Conservation (phyloP, 176 grass and related monocot species). For the Ampelocalamus luodianensis region DNA sequence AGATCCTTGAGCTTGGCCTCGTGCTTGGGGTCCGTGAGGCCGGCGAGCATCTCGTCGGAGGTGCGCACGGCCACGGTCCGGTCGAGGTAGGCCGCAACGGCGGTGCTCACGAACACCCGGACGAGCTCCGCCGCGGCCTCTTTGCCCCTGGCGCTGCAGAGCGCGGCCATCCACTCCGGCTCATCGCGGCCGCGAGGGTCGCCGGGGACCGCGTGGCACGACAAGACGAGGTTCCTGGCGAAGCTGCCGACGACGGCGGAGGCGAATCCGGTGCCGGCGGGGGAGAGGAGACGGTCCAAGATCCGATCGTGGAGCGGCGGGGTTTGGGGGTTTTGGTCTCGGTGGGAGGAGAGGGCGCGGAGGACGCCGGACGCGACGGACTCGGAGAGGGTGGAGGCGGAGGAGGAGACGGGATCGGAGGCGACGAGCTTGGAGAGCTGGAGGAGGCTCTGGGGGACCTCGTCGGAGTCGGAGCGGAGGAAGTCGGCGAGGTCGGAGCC, state of each 20-base stretch:
- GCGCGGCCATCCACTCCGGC: slow-evolving; percentile 60
- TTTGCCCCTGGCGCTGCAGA: slow-evolving; percentile 65
- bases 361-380: slow-evolving; percentile 44
- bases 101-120: slow-evolving; percentile 73
- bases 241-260: slow-evolving; percentile 75
- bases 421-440: slow-evolving; percentile 82
- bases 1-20: slow-evolving; percentile 86
- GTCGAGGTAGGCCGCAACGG: slow-evolving; percentile 72
- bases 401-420: slow-evolving; percentile 30
- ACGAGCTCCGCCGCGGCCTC: slow-evolving; percentile 72
- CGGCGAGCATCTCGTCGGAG: slow-evolving; percentile 43
- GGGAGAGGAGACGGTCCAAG: slow-evolving; percentile 73
- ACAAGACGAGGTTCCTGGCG: slow-evolving; percentile 65
- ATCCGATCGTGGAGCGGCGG: slow-evolving; percentile 57
- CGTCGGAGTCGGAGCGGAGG: slow-evolving; percentile 71
- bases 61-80: slow-evolving; percentile 38
- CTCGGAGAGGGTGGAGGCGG: slow-evolving; percentile 44
- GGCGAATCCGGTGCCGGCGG: slow-evolving; percentile 64
- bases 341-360: slow-evolving; percentile 39
- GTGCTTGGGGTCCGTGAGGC: slow-evolving; percentile 61
- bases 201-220: slow-evolving; percentile 33
- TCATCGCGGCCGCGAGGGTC: slow-evolving; percentile 6
- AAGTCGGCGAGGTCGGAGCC: slow-evolving; percentile 69
- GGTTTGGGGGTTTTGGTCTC: slow-evolving; percentile 14
- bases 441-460: slow-evolving; percentile 63